A percentile compares a stretch with the other conserved stretches of the same genome.
phyloP scores from a whole-genome alignment of 495 filamentous ascomycete genomes.

The Penicillium flavigenum region DNA sequence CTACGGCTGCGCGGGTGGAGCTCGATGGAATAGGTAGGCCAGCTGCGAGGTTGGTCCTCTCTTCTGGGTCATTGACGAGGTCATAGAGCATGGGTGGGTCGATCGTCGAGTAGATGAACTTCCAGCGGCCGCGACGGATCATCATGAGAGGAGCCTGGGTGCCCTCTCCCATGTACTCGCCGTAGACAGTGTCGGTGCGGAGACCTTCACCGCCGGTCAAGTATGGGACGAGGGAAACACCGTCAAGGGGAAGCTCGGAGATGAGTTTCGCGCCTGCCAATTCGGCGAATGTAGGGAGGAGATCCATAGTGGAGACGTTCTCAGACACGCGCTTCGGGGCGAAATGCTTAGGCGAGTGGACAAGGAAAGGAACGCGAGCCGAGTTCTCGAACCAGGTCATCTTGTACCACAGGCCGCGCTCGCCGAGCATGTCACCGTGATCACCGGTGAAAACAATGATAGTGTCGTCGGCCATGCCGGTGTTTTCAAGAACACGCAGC shows the following conservation, averaged over 20 bases:
- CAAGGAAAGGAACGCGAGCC: constrained; percentile 76
- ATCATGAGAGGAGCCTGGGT: constrained; percentile 85
- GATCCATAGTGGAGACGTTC: constrained; percentile 83
- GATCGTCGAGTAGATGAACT: constrained; percentile 76
- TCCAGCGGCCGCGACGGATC: constrained; percentile 80
- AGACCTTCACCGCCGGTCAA: constrained; percentile 56
- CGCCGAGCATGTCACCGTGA: constrained; percentile 90
- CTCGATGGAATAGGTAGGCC: constrained; percentile 31
- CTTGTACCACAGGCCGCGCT: constrained; percentile 90
- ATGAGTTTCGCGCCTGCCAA: constrained; percentile 66
- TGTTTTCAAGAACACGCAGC: constrained; percentile 67
- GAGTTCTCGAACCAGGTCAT: constrained; percentile 89
- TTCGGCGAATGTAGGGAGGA: constrained; percentile 80
- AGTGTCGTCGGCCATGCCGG: constrained; percentile 73
- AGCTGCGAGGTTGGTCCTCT: constrained; percentile 66
- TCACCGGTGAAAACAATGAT: constrained; percentile 86
- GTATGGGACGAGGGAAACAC: constrained; percentile 68
- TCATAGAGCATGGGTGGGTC: constrained; percentile 81
- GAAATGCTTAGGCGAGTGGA: constrained; percentile 69
- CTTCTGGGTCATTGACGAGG: constrained; percentile 67
- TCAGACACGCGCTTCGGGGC: constrained; percentile 63
- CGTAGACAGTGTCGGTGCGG: constrained; percentile 71
- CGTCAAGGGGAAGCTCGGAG: constrained; percentile 70
- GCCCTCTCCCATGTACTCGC: constrained; percentile 87
- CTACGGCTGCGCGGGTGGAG: constrained; percentile 6